Conservation (phyloP, 2,329 filamentous ascomycete species). For the Graphilbum ipis-grandicollis region DNA sequence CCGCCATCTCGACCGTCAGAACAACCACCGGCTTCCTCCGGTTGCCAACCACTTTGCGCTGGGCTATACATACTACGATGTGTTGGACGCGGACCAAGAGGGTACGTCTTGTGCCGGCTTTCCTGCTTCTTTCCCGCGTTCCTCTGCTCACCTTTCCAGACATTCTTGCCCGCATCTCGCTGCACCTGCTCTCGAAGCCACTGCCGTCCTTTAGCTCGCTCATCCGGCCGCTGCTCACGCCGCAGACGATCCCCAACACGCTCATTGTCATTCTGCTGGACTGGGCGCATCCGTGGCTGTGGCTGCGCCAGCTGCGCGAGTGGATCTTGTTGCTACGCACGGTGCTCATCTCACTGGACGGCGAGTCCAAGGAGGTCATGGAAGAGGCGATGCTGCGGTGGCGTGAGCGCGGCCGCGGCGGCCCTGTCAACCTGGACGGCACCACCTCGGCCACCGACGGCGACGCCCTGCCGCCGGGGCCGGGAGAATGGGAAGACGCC, state of each 20-base stretch:
- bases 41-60: slow-evolving; percentile 85
- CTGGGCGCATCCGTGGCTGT: slow-evolving; percentile 87
- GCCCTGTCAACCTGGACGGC: slow-evolving; percentile 44
- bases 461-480: slow-evolving; percentile 61
- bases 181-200: slow-evolving; percentile 76
- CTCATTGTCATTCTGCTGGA: slow-evolving; percentile 84
- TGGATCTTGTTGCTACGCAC: slow-evolving; percentile 77
- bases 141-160: slow-evolving; percentile 32
- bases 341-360: slow-evolving; percentile 55
- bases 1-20: slow-evolving; percentile 35
- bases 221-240: slow-evolving; percentile 67
- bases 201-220: slow-evolving; percentile 70
- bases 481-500: slow-evolving; percentile 85
- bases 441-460: slow-evolving; percentile 38
- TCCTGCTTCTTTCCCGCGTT: neutral
- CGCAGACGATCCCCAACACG: slow-evolving; percentile 69
- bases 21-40: slow-evolving; percentile 41
- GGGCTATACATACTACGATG: slow-evolving; percentile 90
- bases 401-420: slow-evolving; percentile 56
- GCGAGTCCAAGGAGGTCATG: slow-evolving; percentile 65
- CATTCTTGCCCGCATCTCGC: slow-evolving; percentile 72
- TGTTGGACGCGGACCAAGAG: slow-evolving; percentile 85
- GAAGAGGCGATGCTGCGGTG: slow-evolving; percentile 71
- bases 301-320: slow-evolving; percentile 73
- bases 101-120: slow-evolving; percentile 21